Percentiles rank a stretch among this genome's conserved stretches.
Evolutionary conservation across 306 rosid genomes (phyloP).

Genomic region (Castanospermum australe): DNA sequence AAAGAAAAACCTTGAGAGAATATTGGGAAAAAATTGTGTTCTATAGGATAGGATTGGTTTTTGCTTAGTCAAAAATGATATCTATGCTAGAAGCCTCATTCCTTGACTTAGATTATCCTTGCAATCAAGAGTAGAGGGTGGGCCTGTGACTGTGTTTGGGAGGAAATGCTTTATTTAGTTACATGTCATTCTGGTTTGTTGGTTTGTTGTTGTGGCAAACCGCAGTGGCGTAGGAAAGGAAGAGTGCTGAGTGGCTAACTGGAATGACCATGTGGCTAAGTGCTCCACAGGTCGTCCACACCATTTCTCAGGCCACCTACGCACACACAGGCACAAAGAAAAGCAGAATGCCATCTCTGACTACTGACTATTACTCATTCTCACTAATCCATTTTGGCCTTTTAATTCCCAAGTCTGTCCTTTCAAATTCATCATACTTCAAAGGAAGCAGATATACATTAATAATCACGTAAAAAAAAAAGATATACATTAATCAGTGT

Average conservation of each 20-base stretch:
- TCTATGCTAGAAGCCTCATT: not conserved
- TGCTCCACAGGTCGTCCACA: slow-evolving; percentile 17
- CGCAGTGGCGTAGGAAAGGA: not conserved
- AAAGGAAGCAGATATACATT: not conserved
- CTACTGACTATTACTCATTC: not conserved
- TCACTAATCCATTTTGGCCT: not conserved
- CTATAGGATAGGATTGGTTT: slow-evolving; percentile 43
- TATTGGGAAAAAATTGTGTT: too few species aligned
- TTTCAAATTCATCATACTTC: not conserved
- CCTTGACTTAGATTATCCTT: slow-evolving; percentile 22
- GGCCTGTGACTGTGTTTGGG: slow-evolving; percentile 17
- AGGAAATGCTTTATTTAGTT: slow-evolving; percentile 29
- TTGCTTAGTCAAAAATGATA: slow-evolving; percentile 38
- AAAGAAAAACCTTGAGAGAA: not conserved
- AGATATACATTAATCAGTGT: not conserved
- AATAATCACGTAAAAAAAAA: too few species aligned
- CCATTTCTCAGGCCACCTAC: too few species aligned
- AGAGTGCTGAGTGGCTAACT: slow-evolving; percentile 12
- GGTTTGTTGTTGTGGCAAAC: slow-evolving; percentile 36
- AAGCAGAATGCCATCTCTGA: not conserved
- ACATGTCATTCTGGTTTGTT: slow-evolving; percentile 20
- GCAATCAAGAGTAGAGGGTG: slow-evolving; percentile 5
- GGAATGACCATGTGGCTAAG: slow-evolving; percentile 24
- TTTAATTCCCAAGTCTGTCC: not conserved
- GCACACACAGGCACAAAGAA: not conserved